Evolutionary conservation across 352 stramenopile species (phyloP), one percentile per base, ranked within the genome.

Genomic region (Globisporangium iwayamae): DNA sequence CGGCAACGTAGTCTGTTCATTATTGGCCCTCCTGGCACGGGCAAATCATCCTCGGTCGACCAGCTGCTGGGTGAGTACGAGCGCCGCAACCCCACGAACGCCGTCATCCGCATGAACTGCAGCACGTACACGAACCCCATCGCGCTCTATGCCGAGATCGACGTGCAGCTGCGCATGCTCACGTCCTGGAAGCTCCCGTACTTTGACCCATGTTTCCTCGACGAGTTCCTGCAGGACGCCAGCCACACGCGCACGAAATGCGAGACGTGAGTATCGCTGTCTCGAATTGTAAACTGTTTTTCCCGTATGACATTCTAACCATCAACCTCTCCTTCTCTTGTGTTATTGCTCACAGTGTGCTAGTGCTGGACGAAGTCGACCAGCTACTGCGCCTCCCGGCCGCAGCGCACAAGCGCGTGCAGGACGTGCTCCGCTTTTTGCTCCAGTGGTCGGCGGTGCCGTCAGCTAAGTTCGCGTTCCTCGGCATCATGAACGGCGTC

Each of bases 401-500:
- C 13, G 62, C 68, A 3, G 68, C 79, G 45, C 73, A 86, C 57
- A 59, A 65, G 22, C 71, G 61, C 10, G 75, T 89, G n/a, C 74
- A 85, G 47, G 65, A 79, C 20, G 41, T 91, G 28, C 70, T 91
- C 16, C 70, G 70, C 25, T 90, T 91, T 57, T 69, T 89, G 22
- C 71, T 87, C 36, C 73, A 69, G 8, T 91, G 83, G 83, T 70
- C 83, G 3, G 54, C 78, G 41, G 47, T 76, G 20, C 69, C 75
- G 5, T 54, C 77, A 2, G 60, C 69, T 14, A 45, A 45, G 7
- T 56, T 89, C 48, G 76, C 76, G 59, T 85, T 91, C 47, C 47
- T 91, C 52, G 78, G 78, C 14, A 85, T 91, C 57, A 83, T 91
- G 73, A 91, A 91, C 52, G 82, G 82, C 36, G 64, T 90, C 55